Evolutionary conservation across 2,329 filamentous ascomycete species (phyloP).

Genomic region (Lojkania enalia): DNA sequence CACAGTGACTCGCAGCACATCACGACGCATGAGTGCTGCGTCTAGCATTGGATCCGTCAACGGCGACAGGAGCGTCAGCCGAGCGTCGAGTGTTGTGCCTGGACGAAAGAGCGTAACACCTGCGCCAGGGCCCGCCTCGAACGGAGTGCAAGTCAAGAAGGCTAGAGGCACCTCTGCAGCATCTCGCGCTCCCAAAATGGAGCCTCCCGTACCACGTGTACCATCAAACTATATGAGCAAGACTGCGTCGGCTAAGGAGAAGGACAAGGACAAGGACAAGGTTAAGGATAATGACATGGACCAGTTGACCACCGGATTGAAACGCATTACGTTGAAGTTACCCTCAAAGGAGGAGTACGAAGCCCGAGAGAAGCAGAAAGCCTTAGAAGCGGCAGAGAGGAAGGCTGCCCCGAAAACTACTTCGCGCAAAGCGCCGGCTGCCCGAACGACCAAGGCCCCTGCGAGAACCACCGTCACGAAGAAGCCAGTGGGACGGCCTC

Average conservation of each 20-base stretch:
- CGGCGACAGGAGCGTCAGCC: constrained; percentile 33
- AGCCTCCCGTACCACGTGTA: constrained; percentile 48
- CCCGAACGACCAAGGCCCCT: constrained; percentile 17
- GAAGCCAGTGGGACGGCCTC: constrained; percentile 27
- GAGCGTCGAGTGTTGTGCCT: constrained; percentile 46
- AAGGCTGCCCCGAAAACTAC: constrained; percentile 41
- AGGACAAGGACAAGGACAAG: constrained; percentile 49
- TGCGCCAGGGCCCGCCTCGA: constrained; percentile 17
- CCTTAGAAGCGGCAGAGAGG: constrained; percentile 47
- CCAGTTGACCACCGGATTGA: constrained; percentile 56
- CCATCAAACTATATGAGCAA: constrained; percentile 42
- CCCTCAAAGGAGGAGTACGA: constrained; percentile 62
- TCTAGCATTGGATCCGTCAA: constrained; percentile 48
- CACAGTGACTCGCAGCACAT: constrained; percentile 26
- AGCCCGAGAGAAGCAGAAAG: constrained; percentile 52
- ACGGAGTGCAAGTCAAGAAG: constrained; percentile 62
- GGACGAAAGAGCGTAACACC: constrained; percentile 35
- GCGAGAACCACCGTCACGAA: constrained; percentile 28
- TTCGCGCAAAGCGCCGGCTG: constrained; percentile 22
- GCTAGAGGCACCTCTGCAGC: constrained; percentile 53
- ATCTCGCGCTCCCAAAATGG: constrained; percentile 38
- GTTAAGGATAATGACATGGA: constrained; percentile 57
- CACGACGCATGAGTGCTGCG: constrained; percentile 50
- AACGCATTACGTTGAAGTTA: constrained; percentile 62
- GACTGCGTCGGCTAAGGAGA: constrained; percentile 25